Conservation (phyloP, 495 filamentous ascomycete genomes). For the Xylaria curta region DNA sequence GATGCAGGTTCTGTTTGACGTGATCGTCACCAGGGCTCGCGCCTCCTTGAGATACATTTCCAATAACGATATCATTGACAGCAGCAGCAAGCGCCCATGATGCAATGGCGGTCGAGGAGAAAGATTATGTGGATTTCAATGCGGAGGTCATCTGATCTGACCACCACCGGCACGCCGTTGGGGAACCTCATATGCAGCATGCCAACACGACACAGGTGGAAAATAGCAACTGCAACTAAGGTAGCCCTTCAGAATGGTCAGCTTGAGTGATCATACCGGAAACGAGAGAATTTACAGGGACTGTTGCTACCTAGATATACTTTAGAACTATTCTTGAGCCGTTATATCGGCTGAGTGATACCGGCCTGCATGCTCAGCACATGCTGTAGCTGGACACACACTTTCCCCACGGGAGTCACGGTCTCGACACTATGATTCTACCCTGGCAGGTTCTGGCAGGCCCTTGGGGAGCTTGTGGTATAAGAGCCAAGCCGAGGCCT, state of each 20-base stretch:
- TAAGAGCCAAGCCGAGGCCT: conserved; percentile 15
- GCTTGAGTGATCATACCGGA: conserved; percentile 4
- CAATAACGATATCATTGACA: too few species aligned
- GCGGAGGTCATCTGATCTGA: conserved; percentile 17
- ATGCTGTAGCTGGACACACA: not conserved
- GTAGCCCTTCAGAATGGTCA: not conserved
- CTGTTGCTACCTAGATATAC: not conserved
- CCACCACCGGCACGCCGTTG: conserved; percentile 28
- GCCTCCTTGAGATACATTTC: not conserved
- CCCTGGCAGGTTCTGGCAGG: not conserved
- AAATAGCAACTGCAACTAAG: not conserved
- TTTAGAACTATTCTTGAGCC: not conserved
- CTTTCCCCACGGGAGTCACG: not conserved
- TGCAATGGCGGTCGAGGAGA: not conserved
- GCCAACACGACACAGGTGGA: not conserved
- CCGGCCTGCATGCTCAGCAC: not conserved
- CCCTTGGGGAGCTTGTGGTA: conserved; percentile 4
- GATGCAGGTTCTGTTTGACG: not conserved
- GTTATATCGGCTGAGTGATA: not conserved
- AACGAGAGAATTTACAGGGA: not conserved
- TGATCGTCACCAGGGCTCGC: not conserved
- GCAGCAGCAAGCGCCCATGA: not conserved
- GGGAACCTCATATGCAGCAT: conserved; percentile 16
- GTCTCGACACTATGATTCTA: not conserved
- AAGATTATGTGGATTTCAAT: not conserved